A percentile compares a stretch with the other conserved stretches of the same genome.
Evolutionary conservation across 495 filamentous ascomycete species (phyloP).

Genomic region (Hyaloscypha finlandica): DNA sequence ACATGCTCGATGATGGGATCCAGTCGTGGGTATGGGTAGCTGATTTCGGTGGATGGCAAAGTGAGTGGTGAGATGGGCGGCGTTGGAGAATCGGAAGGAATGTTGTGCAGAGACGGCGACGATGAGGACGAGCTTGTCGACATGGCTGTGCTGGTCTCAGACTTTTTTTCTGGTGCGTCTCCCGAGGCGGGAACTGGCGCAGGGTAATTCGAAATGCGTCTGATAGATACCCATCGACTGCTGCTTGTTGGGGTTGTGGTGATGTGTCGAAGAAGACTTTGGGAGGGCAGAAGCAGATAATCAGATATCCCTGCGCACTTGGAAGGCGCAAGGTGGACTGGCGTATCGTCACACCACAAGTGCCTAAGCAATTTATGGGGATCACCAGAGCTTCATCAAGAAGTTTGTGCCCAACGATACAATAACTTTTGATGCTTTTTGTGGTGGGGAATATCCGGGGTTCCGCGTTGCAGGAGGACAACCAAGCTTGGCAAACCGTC

Average conservation of each 20-base stretch:
- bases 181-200: slow-evolving; percentile 13
- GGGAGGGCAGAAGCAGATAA: not conserved
- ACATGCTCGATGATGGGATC: slow-evolving; percentile 33
- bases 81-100: slow-evolving; percentile 4
- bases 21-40: slow-evolving; percentile 17
- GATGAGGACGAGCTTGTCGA: slow-evolving; percentile 8
- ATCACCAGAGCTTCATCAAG: not conserved
- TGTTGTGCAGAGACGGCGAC: not conserved
- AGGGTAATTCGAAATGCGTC: slow-evolving; percentile 11
- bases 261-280: not conserved
- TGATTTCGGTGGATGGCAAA: slow-evolving; percentile 6
- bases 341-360: slow-evolving; percentile 11
- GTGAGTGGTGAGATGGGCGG: slow-evolving; percentile 17
- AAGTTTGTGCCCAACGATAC: no score
- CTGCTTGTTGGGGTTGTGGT: slow-evolving; percentile 1
- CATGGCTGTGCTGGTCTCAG: slow-evolving; percentile 6
- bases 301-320: no score
- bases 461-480: not conserved
- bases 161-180: slow-evolving; percentile 20
- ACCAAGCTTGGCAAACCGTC: not conserved
- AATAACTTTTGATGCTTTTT: no score
- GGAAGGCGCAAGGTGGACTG: slow-evolving; percentile 12
- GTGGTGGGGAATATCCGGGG: not conserved
- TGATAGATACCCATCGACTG: slow-evolving; percentile 22
- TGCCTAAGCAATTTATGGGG: not conserved